Evolutionary conservation across 2,329 filamentous ascomycete species (phyloP), one percentile per base, ranked within the genome.

Genomic region (Trichoderma sp.): DNA sequence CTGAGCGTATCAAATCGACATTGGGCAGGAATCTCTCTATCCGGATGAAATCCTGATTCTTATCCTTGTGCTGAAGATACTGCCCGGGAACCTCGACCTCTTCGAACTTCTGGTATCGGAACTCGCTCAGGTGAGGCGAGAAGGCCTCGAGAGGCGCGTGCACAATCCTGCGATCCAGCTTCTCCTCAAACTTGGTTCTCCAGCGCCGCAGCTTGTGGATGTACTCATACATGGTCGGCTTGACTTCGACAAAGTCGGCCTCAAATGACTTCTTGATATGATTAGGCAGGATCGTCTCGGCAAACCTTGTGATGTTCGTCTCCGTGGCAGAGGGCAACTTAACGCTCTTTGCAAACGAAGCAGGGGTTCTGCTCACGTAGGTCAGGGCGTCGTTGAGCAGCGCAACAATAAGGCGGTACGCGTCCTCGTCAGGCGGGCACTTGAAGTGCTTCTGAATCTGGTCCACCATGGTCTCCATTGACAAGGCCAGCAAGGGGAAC

Each of bases 381-480:
- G 92, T 92, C 61, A 99, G 80, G 0, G 92, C 95, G 77, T 99
- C 95, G 75, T 99, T 99, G 24, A 99, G 86, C 12, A 99, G 81
- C 3, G 95, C 96, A n/a, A 98, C 94, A 69, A 99, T 99, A 17
- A 99, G 83, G 57, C 95, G 87, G 77, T 98, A 98, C 2, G 95
- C 96, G 79, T 99, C 95, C 76, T 99, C 95, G 72, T 99, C 95
- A 0, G 94, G 94, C 15, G 94, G 94, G 72, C 95, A 98, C 79
- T 99, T 99, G 85, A 99, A 99, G 78, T 98, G 90, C 82, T 98
- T 98, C 77, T 95, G 91, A 66, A 99, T 97, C 78, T 98, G 94
- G 74, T 99, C 95, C 34, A 98, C 93, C 93, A 98, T 99, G 0
- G 94, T 97, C 80, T 99, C 95, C 95, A 99, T 98, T 0, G 94